Base-by-base conservation (phyloP, 495 filamentous ascomycete species). In the Xylaria palmicola region DNA sequence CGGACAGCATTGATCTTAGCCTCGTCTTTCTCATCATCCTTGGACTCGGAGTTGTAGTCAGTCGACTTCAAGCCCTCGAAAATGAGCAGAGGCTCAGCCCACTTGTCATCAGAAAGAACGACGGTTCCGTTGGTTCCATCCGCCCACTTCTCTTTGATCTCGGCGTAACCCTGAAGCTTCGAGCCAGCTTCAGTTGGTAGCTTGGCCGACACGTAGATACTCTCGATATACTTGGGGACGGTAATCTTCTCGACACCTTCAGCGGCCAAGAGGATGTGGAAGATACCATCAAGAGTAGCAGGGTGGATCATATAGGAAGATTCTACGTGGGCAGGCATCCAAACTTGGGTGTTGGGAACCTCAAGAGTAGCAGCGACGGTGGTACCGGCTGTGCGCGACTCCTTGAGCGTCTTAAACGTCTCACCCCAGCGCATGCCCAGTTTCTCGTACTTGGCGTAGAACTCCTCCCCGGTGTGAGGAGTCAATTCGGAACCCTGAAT, bases 281-380 rank as follows among this genome's bases (percentile, higher is more conserved):
- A 68, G 26, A 72, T 65, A 44, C 68, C 55, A 49, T 74, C 74
- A 7, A 76, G 67, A 6, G 73, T 74, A 6, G 75, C 65, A 7
- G 79, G 79, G 44, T 82, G 78, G 26, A 81, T 70, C 19, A 79
- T 40, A 62, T 74, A 73, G 57, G 61, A 55, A 26, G 71, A 70
- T 45, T 78, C 69, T 45, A 70, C 70, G 0, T 69, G 54, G 9
- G 55, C 45, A 29, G 77, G 75, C 77, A 81, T 79, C 13, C 64
- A 48, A 20, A 60, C 62, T 30, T 62, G 59, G 22, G 68, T 72
- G 47, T 80, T 70, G 6, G 72, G 75, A 54, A 77, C 68, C 32
- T 57, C 34, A 17, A 75, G 51, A n/a, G 64, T 70, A 36, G 53
- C 63, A 43, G 41, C 49, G 32, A 66, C 64, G 15, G 61, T 36